A percentile compares a stretch with the other conserved stretches of the same genome.
Evolutionary conservation across 176 grass and related monocot genomes (phyloP).

Genomic region (Calamus simplicifolius): DNA sequence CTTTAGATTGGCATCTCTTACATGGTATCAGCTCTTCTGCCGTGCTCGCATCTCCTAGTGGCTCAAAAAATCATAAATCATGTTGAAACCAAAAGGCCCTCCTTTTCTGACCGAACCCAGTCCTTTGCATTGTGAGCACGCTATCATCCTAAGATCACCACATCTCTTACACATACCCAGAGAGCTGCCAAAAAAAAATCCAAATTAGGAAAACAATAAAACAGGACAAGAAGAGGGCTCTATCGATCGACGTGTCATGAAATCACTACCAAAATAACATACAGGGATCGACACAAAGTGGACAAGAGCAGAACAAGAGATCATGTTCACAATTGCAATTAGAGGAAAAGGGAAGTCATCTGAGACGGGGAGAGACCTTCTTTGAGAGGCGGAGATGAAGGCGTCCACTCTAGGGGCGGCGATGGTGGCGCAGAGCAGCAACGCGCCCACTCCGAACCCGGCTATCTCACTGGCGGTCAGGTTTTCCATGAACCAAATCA

Average conservation of each 20-base stretch:
- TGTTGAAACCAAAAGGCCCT: constrained; percentile 32
- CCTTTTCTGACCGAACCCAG: constrained; percentile 46
- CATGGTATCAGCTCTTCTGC: constrained; percentile 41
- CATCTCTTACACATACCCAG: constrained; percentile 83
- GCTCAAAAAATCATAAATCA: constrained; percentile 37
- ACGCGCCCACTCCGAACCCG: constrained; percentile 57
- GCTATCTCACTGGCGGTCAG: constrained; percentile 10
- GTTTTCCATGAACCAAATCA: too few relatives aligned
- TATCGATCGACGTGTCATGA: too few relatives aligned
- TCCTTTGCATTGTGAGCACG: constrained; percentile 76
- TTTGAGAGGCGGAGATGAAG: constrained; percentile 71
- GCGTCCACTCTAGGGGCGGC: neutral
- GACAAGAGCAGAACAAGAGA: too few relatives aligned
- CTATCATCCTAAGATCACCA: constrained; percentile 69
- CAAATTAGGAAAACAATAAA: too few relatives aligned
- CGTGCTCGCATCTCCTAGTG: constrained; percentile 41
- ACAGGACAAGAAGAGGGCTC: too few relatives aligned
- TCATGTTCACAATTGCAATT: too few relatives aligned
- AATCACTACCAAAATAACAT: too few relatives aligned
- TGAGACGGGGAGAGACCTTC: constrained; percentile 32
- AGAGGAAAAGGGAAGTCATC: too few relatives aligned
- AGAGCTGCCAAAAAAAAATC: constrained; percentile 32
- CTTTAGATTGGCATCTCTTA: constrained; percentile 59
- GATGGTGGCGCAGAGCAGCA: constrained; percentile 54
- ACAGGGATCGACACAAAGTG: too few relatives aligned